Percentiles rank a stretch among this genome's conserved stretches.
phyloP scores from a whole-genome alignment of 2,329 filamentous ascomycete species.

The Fusarium sp. region DNA sequence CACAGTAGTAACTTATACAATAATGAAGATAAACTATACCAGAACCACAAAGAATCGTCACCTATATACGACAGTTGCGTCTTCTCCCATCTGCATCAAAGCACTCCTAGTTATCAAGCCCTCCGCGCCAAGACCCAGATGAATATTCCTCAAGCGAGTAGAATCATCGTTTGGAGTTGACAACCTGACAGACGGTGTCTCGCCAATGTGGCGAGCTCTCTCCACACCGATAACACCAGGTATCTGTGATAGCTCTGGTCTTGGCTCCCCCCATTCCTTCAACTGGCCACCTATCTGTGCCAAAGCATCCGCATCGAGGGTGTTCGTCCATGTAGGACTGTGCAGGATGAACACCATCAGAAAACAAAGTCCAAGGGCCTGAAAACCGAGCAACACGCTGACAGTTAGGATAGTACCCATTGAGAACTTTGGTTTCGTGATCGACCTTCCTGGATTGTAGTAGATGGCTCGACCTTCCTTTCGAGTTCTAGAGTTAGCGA shows the following conservation, averaged over 20 bases:
- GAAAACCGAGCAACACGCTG: slow-evolving; percentile 4
- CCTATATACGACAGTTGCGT: background rate
- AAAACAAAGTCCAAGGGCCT: slow-evolving; percentile 1
- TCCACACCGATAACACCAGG: slow-evolving; percentile 6
- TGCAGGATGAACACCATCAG: slow-evolving; percentile 13
- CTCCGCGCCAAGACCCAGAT: slow-evolving; percentile 1
- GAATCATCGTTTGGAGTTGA: background rate
- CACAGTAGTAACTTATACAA: background rate
- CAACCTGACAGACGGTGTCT: background rate
- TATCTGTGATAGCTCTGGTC: background rate
- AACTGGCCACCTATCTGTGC: slow-evolving; percentile 8
- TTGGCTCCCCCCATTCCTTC: slow-evolving; percentile 14
- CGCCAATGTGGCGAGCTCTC: background rate
- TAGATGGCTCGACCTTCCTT: background rate
- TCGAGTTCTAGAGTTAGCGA: background rate
- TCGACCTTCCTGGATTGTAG: background rate
- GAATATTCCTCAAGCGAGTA: background rate
- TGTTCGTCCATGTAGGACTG: slow-evolving; percentile 19
- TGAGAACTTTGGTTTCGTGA: slow-evolving; percentile 19
- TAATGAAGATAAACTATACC: background rate
- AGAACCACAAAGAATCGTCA: background rate
- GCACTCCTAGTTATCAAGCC: background rate
- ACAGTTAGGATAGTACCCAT: slow-evolving; percentile 1
- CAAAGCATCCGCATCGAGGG: slow-evolving; percentile 27
- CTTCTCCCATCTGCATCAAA: background rate